phyloP scores from a whole-genome alignment of 495 filamentous ascomycete genomes.

The Podospora australis region DNA sequence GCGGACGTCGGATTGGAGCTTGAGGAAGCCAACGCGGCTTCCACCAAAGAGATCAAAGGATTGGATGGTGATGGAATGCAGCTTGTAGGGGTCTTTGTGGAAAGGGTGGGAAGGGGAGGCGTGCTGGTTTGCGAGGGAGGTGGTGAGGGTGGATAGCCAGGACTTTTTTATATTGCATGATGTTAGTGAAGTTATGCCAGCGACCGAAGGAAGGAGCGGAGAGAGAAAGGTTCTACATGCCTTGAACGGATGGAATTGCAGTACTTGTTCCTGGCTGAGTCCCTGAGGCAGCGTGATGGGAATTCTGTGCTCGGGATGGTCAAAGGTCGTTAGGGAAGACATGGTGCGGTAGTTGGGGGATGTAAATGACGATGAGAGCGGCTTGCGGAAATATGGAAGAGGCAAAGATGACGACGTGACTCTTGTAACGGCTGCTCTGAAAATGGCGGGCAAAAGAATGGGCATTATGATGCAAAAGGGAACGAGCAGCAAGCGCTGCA shows the following conservation, averaged over 20 bases:
- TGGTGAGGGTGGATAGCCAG: slow-evolving; percentile 65
- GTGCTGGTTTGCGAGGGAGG: slow-evolving; percentile 57
- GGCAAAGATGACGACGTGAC: not conserved
- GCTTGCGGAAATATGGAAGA: not conserved
- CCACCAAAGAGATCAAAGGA: slow-evolving; percentile 65
- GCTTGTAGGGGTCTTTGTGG: slow-evolving; percentile 59
- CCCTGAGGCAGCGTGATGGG: slow-evolving; percentile 52
- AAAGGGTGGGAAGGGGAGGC: slow-evolving; percentile 57
- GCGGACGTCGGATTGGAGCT: slow-evolving; percentile 59
- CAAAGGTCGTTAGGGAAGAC: slow-evolving; percentile 42
- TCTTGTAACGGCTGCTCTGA: not conserved
- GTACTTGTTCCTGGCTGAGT: slow-evolving; percentile 57
- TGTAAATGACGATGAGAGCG: not conserved
- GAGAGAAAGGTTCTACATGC: slow-evolving; percentile 22
- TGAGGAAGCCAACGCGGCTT: slow-evolving; percentile 68
- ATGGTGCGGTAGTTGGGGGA: slow-evolving; percentile 15
- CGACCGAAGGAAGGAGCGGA: not conserved
- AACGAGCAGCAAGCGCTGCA: too few relatives aligned
- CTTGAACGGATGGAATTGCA: slow-evolving; percentile 63
- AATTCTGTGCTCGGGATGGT: slow-evolving; percentile 37
- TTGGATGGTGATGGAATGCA: slow-evolving; percentile 66
- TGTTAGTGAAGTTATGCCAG: not conserved
- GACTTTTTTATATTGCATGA: slow-evolving; percentile 28
- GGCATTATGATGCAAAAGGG: too few relatives aligned
- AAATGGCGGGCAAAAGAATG: slow-evolving; percentile 1